Evolutionary conservation across 2,329 filamentous ascomycete genomes (phyloP).

Genomic region (Eurotiales sp.): DNA sequence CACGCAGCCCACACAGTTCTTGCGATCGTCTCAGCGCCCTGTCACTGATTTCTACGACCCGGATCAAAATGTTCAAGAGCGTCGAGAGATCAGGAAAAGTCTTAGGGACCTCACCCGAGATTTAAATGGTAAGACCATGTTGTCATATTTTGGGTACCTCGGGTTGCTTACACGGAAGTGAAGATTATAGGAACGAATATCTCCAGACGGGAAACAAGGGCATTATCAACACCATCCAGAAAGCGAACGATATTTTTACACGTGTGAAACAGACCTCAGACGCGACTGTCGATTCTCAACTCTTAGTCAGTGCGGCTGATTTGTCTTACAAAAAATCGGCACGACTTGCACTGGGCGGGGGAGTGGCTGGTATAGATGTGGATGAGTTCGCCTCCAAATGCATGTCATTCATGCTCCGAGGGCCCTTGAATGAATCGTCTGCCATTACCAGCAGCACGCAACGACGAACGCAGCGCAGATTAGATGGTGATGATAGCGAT

Average conservation of each 20-base stretch:
- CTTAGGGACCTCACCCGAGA: constrained; percentile 64
- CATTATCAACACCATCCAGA: constrained; percentile 62
- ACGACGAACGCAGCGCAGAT: constrained; percentile 34
- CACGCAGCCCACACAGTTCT: constrained; percentile 20
- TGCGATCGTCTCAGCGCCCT: constrained; percentile 26
- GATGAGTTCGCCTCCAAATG: constrained; percentile 91
- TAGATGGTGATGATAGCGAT: constrained; percentile 59
- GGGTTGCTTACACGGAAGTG: constrained; percentile 13
- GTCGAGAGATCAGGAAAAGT: constrained; percentile 65
- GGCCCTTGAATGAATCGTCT: constrained; percentile 53
- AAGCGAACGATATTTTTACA: constrained; percentile 62
- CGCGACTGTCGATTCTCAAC: constrained; percentile 83
- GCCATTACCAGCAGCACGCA: constrained; percentile 38
- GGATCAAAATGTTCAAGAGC: constrained; percentile 71
- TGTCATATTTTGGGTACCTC: neutral
- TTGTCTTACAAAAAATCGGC: constrained; percentile 74
- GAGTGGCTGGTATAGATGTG: constrained; percentile 72
- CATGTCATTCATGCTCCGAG: constrained; percentile 78
- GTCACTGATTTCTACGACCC: constrained; percentile 66
- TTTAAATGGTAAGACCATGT: constrained; percentile 50
- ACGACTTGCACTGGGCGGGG: constrained; percentile 68
- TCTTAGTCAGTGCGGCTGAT: constrained; percentile 77
- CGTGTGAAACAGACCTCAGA: constrained; percentile 84
- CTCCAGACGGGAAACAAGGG: constrained; percentile 62
- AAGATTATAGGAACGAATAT: constrained; percentile 69